Percentiles rank a stretch among this genome's conserved stretches.
phyloP scores from a whole-genome alignment of 2,329 filamentous ascomycete species.

The Alternaria sp. region DNA sequence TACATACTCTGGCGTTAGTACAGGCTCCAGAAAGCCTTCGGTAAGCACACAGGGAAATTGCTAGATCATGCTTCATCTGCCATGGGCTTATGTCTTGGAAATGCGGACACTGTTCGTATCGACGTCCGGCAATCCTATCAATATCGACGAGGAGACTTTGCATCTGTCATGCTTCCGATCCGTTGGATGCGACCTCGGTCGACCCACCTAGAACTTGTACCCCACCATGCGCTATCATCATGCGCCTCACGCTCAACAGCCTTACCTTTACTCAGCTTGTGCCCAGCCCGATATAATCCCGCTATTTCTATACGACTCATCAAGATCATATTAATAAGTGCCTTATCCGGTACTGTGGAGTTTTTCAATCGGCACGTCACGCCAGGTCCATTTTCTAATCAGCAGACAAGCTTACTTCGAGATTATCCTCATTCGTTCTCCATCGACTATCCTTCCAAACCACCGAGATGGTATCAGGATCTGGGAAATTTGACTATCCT shows the following conservation, averaged over 20 bases:
- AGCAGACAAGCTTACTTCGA: neutral
- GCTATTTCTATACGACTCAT: neutral
- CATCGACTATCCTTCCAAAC: neutral
- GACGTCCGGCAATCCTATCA: neutral
- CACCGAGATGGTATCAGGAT: conserved; percentile 20
- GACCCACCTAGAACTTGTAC: neutral
- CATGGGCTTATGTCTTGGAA: neutral
- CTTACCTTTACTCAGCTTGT: conserved; percentile 8
- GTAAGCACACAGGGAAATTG: neutral
- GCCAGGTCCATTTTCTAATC: neutral
- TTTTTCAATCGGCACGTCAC: neutral
- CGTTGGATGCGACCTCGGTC: neutral
- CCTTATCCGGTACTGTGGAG: neutral
- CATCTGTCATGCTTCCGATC: neutral
- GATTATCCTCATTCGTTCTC: neutral
- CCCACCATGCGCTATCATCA: neutral
- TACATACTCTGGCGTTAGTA: neutral
- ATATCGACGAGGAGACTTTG: neutral
- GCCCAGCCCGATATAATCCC: neutral
- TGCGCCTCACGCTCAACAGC: neutral
- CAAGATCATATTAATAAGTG: neutral
- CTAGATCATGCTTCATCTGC: neutral
- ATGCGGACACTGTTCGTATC: neutral
- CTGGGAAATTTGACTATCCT: conserved; percentile 24
- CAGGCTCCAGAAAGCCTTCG: neutral